Conservation (phyloP, 2,329 filamentous ascomycete genomes). For the Monosporascus sp. region DNA sequence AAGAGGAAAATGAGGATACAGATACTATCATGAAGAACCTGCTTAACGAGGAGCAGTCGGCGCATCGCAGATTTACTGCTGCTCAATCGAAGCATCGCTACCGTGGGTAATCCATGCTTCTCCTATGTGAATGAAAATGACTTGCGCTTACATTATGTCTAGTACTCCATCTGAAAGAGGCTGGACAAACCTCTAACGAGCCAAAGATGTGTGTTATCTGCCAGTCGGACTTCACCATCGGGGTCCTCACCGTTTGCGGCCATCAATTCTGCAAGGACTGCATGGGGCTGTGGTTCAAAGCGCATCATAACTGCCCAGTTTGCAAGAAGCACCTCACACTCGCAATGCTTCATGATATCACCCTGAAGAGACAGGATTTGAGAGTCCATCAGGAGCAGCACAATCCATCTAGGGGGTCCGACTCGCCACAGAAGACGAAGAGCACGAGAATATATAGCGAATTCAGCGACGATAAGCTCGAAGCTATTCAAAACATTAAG, state of each 20-base stretch:
- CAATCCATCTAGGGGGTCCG: not conserved
- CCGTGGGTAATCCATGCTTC: conserved; percentile 33
- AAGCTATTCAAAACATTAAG: conserved; percentile 78
- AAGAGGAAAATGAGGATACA: conserved; percentile 47
- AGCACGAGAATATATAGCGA: conserved; percentile 66
- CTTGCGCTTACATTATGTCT: conserved; percentile 12
- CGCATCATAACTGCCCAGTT: conserved; percentile 72
- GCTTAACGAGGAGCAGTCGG: conserved; percentile 42
- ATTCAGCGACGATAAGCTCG: conserved; percentile 65
- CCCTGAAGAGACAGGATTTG: conserved; percentile 71
- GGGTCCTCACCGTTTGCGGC: conserved; percentile 80
- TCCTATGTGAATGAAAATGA: not conserved
- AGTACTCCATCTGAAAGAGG: conserved; percentile 50
- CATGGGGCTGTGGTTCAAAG: conserved; percentile 71
- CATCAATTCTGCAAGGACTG: conserved; percentile 92
- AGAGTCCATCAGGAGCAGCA: conserved; percentile 56
- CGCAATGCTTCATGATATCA: conserved; percentile 78
- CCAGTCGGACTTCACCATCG: conserved; percentile 68
- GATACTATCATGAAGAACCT: conserved; percentile 33
- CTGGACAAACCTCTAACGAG: conserved; percentile 59
- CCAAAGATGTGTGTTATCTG: conserved; percentile 82
- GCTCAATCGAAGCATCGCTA: conserved; percentile 74
- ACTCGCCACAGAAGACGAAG: conserved; percentile 18
- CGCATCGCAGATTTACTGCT: conserved; percentile 55
- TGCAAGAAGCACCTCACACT: conserved; percentile 68